phyloP scores from a whole-genome alignment of 305 asterid species.

The Fraxinus dipetala region DNA sequence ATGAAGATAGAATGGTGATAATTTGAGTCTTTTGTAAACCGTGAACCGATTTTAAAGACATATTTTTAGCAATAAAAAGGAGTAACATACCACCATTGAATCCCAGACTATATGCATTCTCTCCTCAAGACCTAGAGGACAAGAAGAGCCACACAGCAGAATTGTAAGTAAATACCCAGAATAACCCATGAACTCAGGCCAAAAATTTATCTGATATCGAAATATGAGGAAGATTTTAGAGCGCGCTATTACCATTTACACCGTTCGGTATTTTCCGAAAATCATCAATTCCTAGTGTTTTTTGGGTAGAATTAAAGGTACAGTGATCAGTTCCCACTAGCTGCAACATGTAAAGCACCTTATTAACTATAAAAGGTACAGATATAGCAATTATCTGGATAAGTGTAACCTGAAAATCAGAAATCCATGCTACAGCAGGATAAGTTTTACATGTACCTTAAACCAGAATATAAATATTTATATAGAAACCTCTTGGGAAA shows the following conservation, averaged over 20 bases:
- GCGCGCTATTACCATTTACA: conserved; percentile 61
- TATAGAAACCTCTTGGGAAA: not conserved
- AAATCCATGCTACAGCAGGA: not conserved
- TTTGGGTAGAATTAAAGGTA: conserved; percentile 84
- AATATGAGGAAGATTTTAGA: conserved; percentile 1
- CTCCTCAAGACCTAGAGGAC: conserved; percentile 79
- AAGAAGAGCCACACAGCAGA: conserved; percentile 7
- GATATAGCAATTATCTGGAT: not conserved
- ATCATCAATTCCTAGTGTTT: conserved; percentile 77
- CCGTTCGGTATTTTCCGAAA: conserved; percentile 96
- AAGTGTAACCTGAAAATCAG: conserved; percentile 7
- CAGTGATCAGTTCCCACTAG: conserved; percentile 98
- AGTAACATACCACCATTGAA: conserved; percentile 80
- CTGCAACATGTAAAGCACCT: conserved; percentile 48
- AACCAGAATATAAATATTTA: not conserved
- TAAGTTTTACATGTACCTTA: not conserved
- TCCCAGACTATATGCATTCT: conserved; percentile 98
- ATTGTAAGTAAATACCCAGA: not conserved
- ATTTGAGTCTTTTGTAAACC: not conserved
- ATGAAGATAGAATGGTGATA: not conserved
- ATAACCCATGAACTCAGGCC: not conserved
- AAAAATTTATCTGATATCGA: not conserved
- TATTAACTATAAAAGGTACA: not conserved
- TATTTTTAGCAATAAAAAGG: conserved; percentile 1
- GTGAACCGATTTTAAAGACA: not conserved